Conservation (phyloP, 1,139 yeast genomes). For the Diutina scorzettiae region DNA sequence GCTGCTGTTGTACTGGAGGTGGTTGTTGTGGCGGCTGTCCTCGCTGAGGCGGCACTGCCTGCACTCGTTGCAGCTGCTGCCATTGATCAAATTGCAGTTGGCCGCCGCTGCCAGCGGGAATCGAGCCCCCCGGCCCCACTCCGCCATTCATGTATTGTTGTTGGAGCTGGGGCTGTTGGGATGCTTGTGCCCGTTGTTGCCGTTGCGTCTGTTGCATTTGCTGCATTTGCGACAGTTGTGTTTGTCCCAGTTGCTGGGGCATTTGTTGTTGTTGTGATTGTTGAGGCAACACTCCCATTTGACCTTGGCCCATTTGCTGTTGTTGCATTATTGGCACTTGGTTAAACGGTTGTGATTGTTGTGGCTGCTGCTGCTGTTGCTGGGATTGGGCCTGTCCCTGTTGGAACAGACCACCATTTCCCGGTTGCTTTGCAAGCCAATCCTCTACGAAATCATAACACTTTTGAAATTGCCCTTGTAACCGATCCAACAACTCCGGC, state of each 20-base stretch:
- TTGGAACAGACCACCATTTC: conserved; percentile 6
- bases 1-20: neutral
- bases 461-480: conserved; percentile 59
- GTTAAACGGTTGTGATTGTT: neutral
- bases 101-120: conserved; percentile 10
- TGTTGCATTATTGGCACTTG: neutral
- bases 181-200: neutral
- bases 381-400: conserved; percentile 8
- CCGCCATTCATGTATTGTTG: conserved; percentile 7
- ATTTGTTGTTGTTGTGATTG: neutral
- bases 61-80: conserved; percentile 7
- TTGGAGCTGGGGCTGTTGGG: neutral
- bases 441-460: conserved; percentile 59
- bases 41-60: conserved; percentile 10
- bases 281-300: neutral
- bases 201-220: conserved; percentile 13
- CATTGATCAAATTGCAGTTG: conserved; percentile 1
- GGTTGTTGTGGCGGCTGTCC: conserved; percentile 6
- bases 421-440: neutral
- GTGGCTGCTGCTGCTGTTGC: conserved; percentile 5
- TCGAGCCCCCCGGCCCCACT: conserved; percentile 8
- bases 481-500: conserved; percentile 58
- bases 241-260: conserved; percentile 1
- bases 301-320: neutral
- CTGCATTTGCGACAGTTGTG: conserved; percentile 17